A percentile compares a stretch with the other conserved stretches of the same genome.
phyloP scores from a whole-genome alignment of 805 yeast species.

The Candida boidinii region DNA sequence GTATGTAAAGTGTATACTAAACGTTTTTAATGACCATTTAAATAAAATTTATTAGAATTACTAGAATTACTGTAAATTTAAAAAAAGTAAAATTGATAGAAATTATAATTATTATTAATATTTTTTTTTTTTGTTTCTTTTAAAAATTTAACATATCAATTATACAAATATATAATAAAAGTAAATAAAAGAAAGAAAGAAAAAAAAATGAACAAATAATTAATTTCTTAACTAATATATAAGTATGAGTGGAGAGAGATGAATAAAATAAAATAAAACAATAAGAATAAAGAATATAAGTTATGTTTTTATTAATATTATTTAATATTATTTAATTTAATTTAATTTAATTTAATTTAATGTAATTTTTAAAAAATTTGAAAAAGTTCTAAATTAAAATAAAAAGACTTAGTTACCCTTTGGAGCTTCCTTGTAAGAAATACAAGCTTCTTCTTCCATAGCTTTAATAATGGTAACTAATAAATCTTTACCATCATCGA shows the following conservation, averaged over 20 bases:
- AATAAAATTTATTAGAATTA: neutral
- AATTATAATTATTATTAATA: neutral
- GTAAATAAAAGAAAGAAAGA: neutral
- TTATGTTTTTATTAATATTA: neutral
- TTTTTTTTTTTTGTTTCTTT: neutral
- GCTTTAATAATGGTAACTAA: conserved; percentile 94
- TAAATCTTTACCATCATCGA: conserved; percentile 97
- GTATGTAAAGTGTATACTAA: neutral
- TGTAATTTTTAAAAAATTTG: neutral
- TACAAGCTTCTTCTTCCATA: conserved; percentile 99
- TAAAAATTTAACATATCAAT: conserved; percentile 2
- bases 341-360: too few species aligned
- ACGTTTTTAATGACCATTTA: neutral
- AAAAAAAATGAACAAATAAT: neutral
- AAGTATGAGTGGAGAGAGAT: too few species aligned
- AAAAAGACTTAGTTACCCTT: conserved; percentile 30
- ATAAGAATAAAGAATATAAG: too few species aligned
- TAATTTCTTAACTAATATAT: neutral
- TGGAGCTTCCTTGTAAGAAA: conserved; percentile 98
- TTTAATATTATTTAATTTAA: neutral
- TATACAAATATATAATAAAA: conserved; percentile 1
- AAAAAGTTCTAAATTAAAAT: too few species aligned
- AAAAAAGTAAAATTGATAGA: neutral
- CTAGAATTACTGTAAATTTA: neutral
- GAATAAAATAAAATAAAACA: too few species aligned